phyloP scores from a whole-genome alignment of 345 rosid genomes.

The Euclidium syriacum region DNA sequence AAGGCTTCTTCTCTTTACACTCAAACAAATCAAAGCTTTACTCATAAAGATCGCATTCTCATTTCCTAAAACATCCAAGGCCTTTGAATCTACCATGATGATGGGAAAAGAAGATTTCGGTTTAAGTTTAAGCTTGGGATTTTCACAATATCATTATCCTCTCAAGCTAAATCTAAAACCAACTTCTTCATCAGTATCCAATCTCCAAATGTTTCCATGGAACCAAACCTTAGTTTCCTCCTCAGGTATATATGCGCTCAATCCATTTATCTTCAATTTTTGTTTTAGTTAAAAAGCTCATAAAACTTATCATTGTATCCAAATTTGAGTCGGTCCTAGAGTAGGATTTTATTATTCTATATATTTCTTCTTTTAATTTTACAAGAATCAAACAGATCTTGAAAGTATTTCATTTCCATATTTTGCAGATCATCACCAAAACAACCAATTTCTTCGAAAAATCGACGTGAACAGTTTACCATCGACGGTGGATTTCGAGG shows the following conservation, averaged over 20 bases:
- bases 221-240: conserved; percentile 39
- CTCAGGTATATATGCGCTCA: too few relatives aligned
- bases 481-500: conserved; percentile 58
- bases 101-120: conserved; percentile 76
- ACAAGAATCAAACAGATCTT: conserved; percentile 13
- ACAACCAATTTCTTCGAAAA: conserved; percentile 51
- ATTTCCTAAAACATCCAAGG: neutral
- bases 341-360: too few relatives aligned
- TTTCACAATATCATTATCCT: conserved; percentile 35
- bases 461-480: conserved; percentile 89
- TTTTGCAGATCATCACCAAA: conserved; percentile 19
- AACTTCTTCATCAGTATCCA: conserved; percentile 30
- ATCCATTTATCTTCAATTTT: too few relatives aligned
- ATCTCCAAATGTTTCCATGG: conserved; percentile 57
- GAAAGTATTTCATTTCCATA: neutral
- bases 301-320: too few relatives aligned
- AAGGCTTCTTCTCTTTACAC: conserved; percentile 16
- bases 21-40: neutral
- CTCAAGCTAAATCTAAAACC: conserved; percentile 50
- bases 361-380: too few relatives aligned
- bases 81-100: conserved; percentile 32
- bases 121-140: conserved; percentile 68
- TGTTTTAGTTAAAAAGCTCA: too few relatives aligned
- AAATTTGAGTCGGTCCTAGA: too few relatives aligned
- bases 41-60: neutral